These are phyloP conservation scores for Hyaloscypha variabilis DNA, from an alignment of 495 filamentous ascomycete species.

Conservation along the genomic window DNA sequence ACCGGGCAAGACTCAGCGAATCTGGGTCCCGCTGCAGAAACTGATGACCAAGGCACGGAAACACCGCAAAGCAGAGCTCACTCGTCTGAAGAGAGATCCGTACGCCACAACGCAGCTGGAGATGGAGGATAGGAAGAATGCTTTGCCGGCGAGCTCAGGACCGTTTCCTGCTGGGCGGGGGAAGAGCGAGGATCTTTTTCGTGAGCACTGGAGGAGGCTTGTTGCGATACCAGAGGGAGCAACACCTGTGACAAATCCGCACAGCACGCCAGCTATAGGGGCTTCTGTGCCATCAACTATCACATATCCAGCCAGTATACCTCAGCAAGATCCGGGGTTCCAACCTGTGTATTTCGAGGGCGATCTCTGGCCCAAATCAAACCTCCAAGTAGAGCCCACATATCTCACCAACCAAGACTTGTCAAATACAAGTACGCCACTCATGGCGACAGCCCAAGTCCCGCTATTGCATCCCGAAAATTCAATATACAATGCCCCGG, in stretches of 20 bases:
- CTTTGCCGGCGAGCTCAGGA: slow-evolving; percentile 39
- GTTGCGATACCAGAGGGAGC: slow-evolving; percentile 17
- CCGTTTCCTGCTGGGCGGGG: slow-evolving; percentile 33
- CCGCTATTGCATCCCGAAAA: slow-evolving; percentile 30
- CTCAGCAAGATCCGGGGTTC: too few relatives aligned
- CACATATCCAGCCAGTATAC: too few relatives aligned
- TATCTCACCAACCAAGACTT: slow-evolving; percentile 8
- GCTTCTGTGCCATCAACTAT: too few relatives aligned
- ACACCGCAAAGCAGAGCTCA: slow-evolving; percentile 46
- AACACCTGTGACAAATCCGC: not conserved
- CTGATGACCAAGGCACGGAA: slow-evolving; percentile 51
- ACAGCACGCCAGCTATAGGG: not conserved
- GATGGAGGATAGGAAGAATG: slow-evolving; percentile 34
- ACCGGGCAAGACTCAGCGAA: slow-evolving; percentile 43
- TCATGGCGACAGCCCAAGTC: too few relatives aligned
- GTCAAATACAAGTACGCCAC: too few relatives aligned
- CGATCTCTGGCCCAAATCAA: not conserved
- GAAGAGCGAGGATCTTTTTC: slow-evolving; percentile 33
- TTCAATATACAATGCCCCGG: slow-evolving; percentile 16
- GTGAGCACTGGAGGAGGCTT: slow-evolving; percentile 43
- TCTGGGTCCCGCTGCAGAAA: slow-evolving; percentile 57
- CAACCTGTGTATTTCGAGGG: too few relatives aligned
- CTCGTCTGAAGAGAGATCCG: slow-evolving; percentile 38
- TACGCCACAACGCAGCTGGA: slow-evolving; percentile 36
- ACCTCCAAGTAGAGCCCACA: slow-evolving; percentile 6